These are phyloP conservation scores for Colletotrichum karsti DNA, from an alignment of 2,329 filamentous ascomycete genomes.

Conservation along the genomic window DNA sequence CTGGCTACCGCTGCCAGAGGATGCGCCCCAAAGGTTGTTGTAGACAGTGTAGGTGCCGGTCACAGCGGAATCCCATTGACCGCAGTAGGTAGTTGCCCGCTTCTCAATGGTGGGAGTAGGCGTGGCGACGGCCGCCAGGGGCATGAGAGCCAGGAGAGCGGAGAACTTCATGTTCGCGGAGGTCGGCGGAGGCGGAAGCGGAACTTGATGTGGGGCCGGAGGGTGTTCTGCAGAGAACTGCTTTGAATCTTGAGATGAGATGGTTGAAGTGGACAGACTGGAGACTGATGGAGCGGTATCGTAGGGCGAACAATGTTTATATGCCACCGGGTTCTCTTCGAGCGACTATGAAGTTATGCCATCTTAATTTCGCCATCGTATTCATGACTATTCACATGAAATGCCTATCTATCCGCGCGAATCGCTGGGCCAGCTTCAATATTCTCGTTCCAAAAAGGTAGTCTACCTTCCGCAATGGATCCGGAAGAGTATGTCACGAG, in stretches of 20 bases:
- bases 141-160: slow-evolving; percentile 22
- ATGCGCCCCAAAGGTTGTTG: slow-evolving; percentile 51
- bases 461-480: neutral
- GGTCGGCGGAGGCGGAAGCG: neutral
- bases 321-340: too few species aligned
- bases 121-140: slow-evolving; percentile 25
- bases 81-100: slow-evolving; percentile 33
- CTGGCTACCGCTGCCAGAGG: slow-evolving; percentile 44
- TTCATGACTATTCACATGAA: neutral
- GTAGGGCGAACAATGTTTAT: too few species aligned
- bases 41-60: slow-evolving; percentile 39
- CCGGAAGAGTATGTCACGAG: slow-evolving; percentile 11
- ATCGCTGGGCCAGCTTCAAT: neutral
- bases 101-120: slow-evolving; percentile 26
- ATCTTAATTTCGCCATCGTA: too few species aligned
- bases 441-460: neutral
- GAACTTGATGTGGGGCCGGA: neutral
- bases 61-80: slow-evolving; percentile 33
- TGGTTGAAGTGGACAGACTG: neutral
- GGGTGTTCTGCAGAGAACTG: neutral
- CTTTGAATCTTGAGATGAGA: neutral
- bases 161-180: slow-evolving; percentile 30
- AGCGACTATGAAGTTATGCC: too few species aligned
- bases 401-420: neutral
- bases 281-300: too few species aligned